A percentile compares a stretch with the other conserved stretches of the same genome.
phyloP scores from a whole-genome alignment of 345 rosid species.

The Heritiera fomes region DNA sequence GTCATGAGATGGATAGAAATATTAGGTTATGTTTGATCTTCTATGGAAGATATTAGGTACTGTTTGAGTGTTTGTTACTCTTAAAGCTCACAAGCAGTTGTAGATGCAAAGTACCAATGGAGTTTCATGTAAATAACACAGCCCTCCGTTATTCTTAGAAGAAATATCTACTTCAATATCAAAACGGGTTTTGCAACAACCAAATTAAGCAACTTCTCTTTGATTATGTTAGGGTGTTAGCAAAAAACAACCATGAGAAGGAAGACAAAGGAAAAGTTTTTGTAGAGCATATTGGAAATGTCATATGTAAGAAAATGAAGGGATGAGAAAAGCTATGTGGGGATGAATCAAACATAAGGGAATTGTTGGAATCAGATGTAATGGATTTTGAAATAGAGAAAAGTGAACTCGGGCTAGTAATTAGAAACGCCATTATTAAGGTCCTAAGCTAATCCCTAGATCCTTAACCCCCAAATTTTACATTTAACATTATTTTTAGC shows the following conservation, averaged over 20 bases:
- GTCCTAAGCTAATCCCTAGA: too few relatives aligned
- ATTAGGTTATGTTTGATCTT: not conserved
- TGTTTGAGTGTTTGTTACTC: constrained; percentile 4
- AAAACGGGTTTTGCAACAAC: constrained; percentile 39
- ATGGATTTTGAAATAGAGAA: constrained; percentile 24
- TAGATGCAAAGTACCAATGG: constrained; percentile 30
- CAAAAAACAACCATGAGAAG: constrained; percentile 32
- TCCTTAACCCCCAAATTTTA: too few relatives aligned
- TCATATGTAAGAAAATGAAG: constrained; percentile 33
- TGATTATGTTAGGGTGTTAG: constrained; percentile 47
- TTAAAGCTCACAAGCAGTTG: constrained; percentile 37
- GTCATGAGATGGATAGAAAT: too few relatives aligned
- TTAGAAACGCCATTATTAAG: constrained; percentile 47
- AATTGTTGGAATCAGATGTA: constrained; percentile 30
- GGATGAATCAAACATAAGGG: constrained; percentile 25
- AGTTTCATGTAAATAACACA: constrained; percentile 12
- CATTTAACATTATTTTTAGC: too few relatives aligned
- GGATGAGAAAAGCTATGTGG: constrained; percentile 33
- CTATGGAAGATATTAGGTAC: not conserved
- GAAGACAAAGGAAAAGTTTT: constrained; percentile 20
- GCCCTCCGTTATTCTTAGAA: constrained; percentile 35
- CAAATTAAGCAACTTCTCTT: constrained; percentile 49
- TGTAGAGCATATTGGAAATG: too few relatives aligned
- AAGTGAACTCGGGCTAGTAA: constrained; percentile 26
- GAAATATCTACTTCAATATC: constrained; percentile 28